phyloP scores from a whole-genome alignment of 2,329 filamentous ascomycete species.

The Pochonia chlamydosporia region DNA sequence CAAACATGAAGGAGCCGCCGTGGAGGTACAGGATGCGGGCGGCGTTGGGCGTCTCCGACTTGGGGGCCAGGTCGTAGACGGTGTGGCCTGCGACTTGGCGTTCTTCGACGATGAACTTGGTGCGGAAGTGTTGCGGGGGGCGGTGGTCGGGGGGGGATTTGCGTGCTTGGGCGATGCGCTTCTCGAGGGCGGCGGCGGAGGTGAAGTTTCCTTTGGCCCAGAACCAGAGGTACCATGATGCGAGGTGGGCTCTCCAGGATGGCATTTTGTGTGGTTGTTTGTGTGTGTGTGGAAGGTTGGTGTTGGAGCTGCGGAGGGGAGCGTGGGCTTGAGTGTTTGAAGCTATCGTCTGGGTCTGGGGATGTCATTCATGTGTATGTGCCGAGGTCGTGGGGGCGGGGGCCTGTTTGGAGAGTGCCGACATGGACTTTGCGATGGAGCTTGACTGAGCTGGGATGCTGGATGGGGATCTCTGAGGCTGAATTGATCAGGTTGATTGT shows the following conservation, averaged over 20 bases:
- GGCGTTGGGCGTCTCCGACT: conserved; percentile 21
- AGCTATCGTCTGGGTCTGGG: too few species aligned
- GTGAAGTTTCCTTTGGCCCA: conserved; percentile 19
- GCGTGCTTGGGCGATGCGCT: conserved; percentile 18
- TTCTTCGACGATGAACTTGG: conserved; percentile 20
- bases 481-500: not conserved
- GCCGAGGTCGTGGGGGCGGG: too few species aligned
- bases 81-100: conserved; percentile 11
- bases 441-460: too few species aligned
- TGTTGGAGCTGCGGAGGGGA: too few species aligned
- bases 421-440: too few species aligned
- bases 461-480: not conserved
- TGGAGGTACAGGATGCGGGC: conserved; percentile 25
- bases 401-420: too few species aligned
- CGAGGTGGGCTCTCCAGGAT: conserved; percentile 19
- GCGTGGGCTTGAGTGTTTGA: too few species aligned
- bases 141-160: conserved; percentile 11
- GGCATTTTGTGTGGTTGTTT: conserved; percentile 19
- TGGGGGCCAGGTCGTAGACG: conserved; percentile 24
- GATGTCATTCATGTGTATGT: too few species aligned
- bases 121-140: conserved; percentile 19
- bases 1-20: conserved; percentile 25
- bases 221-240: conserved; percentile 22
- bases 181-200: conserved; percentile 17
- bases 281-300: too few species aligned